Percentiles rank a stretch among this genome's conserved stretches.
Evolutionary conservation across 495 filamentous ascomycete species (phyloP).

Genomic region (Aspergillus baeticus): DNA sequence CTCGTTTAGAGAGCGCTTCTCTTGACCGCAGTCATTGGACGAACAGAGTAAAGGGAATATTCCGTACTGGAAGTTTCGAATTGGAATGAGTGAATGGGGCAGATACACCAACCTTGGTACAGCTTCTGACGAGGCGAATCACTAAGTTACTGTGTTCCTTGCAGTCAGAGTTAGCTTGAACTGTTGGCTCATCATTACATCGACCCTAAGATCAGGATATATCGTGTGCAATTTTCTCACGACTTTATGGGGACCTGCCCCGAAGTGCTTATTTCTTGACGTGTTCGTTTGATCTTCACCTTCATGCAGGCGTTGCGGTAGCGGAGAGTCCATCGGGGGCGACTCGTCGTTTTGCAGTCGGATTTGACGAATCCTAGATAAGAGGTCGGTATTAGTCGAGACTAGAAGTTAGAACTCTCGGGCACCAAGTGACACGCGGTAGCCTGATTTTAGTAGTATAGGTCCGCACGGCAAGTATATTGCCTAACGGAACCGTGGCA

Average conservation of each 20-base stretch:
- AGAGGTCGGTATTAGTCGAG: constrained; percentile 39
- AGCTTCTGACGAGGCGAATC: constrained; percentile 23
- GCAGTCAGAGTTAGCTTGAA: constrained; percentile 22
- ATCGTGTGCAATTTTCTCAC: constrained; percentile 14
- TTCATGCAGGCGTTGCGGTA: constrained; percentile 39
- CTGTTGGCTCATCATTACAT: constrained; percentile 15
- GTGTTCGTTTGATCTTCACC: background rate
- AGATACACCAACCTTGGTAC: constrained; percentile 40
- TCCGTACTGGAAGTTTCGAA: constrained; percentile 18
- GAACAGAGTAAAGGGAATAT: constrained; percentile 12
- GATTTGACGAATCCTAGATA: constrained; percentile 31
- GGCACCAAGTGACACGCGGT: constrained; percentile 19
- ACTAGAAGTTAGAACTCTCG: constrained; percentile 22
- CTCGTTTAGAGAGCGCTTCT: constrained; percentile 2
- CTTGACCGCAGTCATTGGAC: constrained; percentile 2
- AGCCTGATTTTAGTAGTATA: constrained; percentile 20
- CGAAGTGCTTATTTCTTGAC: constrained; percentile 17
- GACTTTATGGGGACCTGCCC: constrained; percentile 36
- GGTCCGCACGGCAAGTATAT: background rate
- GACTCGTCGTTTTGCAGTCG: constrained; percentile 40
- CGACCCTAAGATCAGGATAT: constrained; percentile 17
- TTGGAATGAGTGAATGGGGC: constrained; percentile 22
- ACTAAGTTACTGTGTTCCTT: constrained; percentile 22
- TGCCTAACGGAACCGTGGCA: constrained; percentile 22
- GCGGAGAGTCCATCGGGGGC: constrained; percentile 31